Conservation (phyloP, 208 protist genomes). For the Leishmania arabica region DNA sequence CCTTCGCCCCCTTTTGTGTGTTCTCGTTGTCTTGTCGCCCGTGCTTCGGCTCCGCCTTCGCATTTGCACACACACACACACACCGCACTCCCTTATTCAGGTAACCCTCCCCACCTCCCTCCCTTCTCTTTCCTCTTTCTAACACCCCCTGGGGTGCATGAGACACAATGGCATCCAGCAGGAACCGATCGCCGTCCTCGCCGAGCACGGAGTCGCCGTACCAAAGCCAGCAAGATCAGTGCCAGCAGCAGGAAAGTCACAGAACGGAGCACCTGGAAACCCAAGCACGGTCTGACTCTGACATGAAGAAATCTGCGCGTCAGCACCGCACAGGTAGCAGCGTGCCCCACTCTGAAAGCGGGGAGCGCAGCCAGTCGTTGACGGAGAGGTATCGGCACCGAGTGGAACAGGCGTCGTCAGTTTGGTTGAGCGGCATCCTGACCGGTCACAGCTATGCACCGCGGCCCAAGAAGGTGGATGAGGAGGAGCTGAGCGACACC, state of each 20-base stretch:
- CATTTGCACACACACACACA: not conserved
- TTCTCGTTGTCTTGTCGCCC: not conserved
- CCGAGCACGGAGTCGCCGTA: not conserved
- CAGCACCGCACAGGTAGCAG: not conserved
- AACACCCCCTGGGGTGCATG: not conserved
- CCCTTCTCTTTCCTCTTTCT: not conserved
- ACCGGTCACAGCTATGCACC: constrained; percentile 50
- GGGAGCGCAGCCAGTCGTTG: constrained; percentile 20
- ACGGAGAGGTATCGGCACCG: constrained; percentile 36
- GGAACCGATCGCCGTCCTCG: not conserved
- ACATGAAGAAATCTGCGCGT: constrained; percentile 3
- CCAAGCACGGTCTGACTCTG: constrained; percentile 5
- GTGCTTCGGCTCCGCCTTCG: not conserved
- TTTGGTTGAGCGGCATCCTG: constrained; percentile 60
- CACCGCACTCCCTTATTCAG: not conserved
- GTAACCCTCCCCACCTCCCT: not conserved
- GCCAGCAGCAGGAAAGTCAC: constrained; percentile 2
- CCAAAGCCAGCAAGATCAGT: not conserved
- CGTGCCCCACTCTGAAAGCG: not conserved
- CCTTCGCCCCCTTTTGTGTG: not conserved
- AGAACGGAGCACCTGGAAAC: not conserved
- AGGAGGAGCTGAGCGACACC: constrained; percentile 39
- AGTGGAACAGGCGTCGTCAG: constrained; percentile 27
- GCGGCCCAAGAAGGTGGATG: constrained; percentile 43
- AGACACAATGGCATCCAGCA: not conserved